Conservation (phyloP, 352 stramenopile genomes). For the Pseudoperonospora humuli region DNA sequence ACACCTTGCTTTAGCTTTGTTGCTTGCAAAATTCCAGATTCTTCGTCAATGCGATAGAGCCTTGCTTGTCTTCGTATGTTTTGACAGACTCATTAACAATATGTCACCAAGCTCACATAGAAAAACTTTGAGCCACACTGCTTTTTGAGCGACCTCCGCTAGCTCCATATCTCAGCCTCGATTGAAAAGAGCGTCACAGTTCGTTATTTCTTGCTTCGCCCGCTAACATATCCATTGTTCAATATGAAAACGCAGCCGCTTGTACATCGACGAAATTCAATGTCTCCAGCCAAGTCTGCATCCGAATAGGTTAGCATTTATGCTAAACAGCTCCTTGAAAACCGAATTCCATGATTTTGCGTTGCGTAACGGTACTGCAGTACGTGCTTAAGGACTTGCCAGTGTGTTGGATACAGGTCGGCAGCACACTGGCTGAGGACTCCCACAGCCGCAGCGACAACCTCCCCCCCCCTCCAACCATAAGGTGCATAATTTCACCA, state of each 20-base stretch:
- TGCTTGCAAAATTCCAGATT: background rate
- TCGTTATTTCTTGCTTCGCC: slow-evolving; percentile 3
- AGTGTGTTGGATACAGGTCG: background rate
- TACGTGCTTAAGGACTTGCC: background rate
- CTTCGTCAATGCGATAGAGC: slow-evolving; percentile 4
- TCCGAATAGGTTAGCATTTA: background rate
- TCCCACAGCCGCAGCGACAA: background rate
- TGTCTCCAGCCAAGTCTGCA: background rate
- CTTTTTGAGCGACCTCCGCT: background rate
- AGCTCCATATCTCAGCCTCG: background rate
- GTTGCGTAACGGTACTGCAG: background rate
- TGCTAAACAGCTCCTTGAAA: background rate
- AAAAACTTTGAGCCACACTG: slow-evolving; percentile 14
- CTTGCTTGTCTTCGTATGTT: slow-evolving; percentile 21
- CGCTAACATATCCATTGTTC: background rate
- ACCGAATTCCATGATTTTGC: background rate
- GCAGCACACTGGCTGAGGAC: background rate
- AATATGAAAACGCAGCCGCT: background rate
- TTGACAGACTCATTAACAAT: slow-evolving; percentile 1
- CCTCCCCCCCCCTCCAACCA: background rate
- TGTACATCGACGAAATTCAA: background rate
- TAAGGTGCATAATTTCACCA: background rate
- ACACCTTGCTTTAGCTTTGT: too few relatives aligned
- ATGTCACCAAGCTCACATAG: slow-evolving; percentile 10
- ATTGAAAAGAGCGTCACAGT: slow-evolving; percentile 1